These are phyloP conservation scores for Lentinus brumalis DNA, from an alignment of 768 basidiomycete species.

Conservation along the genomic window DNA sequence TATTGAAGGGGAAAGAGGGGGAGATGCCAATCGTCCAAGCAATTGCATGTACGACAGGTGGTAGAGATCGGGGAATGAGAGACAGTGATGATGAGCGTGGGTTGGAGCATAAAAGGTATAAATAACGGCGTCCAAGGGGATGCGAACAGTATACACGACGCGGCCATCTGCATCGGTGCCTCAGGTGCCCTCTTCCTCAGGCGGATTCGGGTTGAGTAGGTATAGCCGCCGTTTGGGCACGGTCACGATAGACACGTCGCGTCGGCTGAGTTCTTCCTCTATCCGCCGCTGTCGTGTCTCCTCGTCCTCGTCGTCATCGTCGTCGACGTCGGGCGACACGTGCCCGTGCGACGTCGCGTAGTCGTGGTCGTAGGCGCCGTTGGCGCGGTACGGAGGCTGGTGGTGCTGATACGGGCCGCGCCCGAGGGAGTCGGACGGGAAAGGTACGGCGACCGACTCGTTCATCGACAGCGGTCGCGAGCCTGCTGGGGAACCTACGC, in stretches of 20 bases:
- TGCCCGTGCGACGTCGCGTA: constrained; percentile 43
- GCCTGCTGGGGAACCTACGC: constrained; percentile 12
- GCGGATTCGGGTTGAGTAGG: constrained; percentile 60
- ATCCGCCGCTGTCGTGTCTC: constrained; percentile 71
- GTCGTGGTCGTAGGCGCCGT: constrained; percentile 42
- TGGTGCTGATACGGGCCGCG: constrained; percentile 70
- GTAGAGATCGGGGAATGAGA: neutral
- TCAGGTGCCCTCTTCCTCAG: constrained; percentile 29
- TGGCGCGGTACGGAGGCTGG: constrained; percentile 59
- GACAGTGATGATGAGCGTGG: neutral
- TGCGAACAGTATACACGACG: neutral
- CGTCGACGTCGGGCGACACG: constrained; percentile 53
- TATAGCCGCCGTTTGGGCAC: constrained; percentile 74
- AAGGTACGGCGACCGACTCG: constrained; percentile 45
- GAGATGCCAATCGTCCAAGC: neutral
- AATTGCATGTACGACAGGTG: neutral
- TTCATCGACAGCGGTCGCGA: constrained; percentile 43
- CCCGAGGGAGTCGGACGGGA: constrained; percentile 36
- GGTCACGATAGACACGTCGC: constrained; percentile 80
- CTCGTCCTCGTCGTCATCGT: constrained; percentile 76
- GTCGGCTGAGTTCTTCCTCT: constrained; percentile 79
- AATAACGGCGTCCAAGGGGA: neutral
- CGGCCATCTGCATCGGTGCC: neutral
- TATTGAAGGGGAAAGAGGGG: neutral
- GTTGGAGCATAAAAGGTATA: constrained; percentile 17